phyloP scores from a whole-genome alignment of 2,329 filamentous ascomycete genomes.

The Pestalotiopsis sp. region DNA sequence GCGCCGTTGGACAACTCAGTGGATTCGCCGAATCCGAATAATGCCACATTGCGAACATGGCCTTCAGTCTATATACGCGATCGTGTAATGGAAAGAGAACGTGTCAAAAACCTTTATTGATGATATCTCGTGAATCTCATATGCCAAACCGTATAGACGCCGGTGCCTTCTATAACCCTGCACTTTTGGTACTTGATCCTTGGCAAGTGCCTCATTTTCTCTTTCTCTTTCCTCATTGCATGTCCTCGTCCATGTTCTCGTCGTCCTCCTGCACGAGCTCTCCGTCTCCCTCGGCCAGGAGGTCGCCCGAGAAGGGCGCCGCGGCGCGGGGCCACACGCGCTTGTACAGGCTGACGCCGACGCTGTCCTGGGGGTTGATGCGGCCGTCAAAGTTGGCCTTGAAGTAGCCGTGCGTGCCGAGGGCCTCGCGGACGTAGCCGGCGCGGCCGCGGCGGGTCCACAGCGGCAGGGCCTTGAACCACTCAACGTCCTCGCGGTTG shows the following conservation, averaged over 20 bases:
- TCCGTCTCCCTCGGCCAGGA: conserved; percentile 39
- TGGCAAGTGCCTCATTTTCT: background rate
- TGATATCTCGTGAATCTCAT: background rate
- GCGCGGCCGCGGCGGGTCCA: conserved; percentile 90
- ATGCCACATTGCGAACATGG: no score
- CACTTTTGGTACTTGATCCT: background rate
- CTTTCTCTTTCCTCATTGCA: conserved; percentile 20
- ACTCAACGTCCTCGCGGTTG: conserved; percentile 90
- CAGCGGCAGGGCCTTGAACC: conserved; percentile 95
- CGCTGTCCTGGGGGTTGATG: conserved; percentile 93
- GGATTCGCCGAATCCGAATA: no score
- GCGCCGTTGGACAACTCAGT: no score
- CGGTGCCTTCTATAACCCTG: background rate
- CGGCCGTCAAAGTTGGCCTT: conserved; percentile 97
- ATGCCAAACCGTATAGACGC: background rate
- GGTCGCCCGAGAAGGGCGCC: conserved; percentile 43
- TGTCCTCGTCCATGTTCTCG: conserved; percentile 45
- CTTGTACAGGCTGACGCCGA: conserved; percentile 90
- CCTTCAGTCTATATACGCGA: no score
- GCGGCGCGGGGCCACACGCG: conserved; percentile 79
- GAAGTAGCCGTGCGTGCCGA: conserved; percentile 99
- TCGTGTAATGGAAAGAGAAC: background rate
- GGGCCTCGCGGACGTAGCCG: conserved; percentile 89
- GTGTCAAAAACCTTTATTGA: background rate
- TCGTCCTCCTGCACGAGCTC: conserved; percentile 20